Percentiles rank a stretch among this genome's conserved stretches.
These are phyloP conservation scores for Trypanosomatidae sp. DNA, from an alignment of 208 protist genomes.

Conservation along the genomic window DNA sequence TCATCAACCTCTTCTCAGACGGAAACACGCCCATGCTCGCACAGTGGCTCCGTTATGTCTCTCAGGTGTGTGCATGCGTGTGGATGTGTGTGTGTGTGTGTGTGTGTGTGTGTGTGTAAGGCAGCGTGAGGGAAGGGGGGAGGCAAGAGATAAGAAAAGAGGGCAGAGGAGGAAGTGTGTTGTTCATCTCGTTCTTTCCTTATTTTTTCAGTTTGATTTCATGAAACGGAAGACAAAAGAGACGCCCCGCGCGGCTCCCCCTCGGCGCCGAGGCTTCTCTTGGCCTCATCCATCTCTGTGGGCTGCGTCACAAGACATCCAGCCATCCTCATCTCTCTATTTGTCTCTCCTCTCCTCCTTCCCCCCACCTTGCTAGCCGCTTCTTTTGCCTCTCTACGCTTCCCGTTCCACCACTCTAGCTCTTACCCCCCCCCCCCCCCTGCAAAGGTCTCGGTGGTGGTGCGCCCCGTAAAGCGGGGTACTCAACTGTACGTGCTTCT, in stretches of 20 bases:
- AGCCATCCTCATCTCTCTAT: not conserved
- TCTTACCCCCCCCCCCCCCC: not conserved
- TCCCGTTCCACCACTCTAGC: not conserved
- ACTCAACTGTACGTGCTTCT: not conserved
- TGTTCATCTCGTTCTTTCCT: not conserved
- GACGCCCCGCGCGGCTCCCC: not conserved
- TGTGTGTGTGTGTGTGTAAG: not conserved
- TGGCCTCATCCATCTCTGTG: not conserved
- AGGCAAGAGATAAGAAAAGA: not conserved
- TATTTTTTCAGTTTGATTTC: not conserved
- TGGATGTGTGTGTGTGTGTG: not conserved
- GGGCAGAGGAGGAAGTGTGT: too few species aligned
- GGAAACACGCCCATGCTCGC: not conserved
- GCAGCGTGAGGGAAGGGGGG: not conserved
- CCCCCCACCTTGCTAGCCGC: not conserved
- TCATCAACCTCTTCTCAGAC: not conserved
- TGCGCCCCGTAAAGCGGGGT: not conserved
- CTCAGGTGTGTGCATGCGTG: not conserved
- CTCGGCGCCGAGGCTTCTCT: not conserved
- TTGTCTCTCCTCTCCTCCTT: not conserved
- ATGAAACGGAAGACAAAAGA: not conserved
- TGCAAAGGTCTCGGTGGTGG: not conserved
- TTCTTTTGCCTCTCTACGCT: not conserved
- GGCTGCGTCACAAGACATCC: not conserved
- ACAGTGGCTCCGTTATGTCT: not conserved